Percentiles rank a stretch among this genome's conserved stretches.
These are phyloP conservation scores for Kazachstania africana DNA, from an alignment of 805 yeast genomes.

Conservation along the genomic window DNA sequence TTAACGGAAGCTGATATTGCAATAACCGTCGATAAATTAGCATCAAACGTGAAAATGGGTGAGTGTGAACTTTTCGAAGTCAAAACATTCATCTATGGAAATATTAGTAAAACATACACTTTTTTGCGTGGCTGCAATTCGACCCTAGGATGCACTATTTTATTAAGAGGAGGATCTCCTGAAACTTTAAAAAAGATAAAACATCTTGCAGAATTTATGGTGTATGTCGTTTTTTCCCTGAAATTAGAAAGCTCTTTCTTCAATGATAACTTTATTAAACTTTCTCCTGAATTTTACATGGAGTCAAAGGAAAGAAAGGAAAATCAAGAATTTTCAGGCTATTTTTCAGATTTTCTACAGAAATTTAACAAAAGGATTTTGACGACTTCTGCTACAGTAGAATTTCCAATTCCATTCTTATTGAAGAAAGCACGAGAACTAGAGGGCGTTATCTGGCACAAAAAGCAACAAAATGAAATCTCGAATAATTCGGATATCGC, in stretches of 20 bases:
- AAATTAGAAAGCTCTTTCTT: conserved; percentile 63
- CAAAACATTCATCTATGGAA: conserved; percentile 46
- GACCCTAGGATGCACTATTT: conserved; percentile 71
- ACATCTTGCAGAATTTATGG: conserved; percentile 67
- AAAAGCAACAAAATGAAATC: conserved; percentile 15
- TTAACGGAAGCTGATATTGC: conserved; percentile 78
- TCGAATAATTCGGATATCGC: conserved; percentile 15
- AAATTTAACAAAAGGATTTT: conserved; percentile 41
- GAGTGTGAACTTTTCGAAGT: conserved; percentile 63
- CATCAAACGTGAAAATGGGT: conserved; percentile 63
- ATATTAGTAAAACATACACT: conserved; percentile 57
- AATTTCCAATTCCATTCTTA: conserved; percentile 58
- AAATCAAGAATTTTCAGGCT: conserved; percentile 15
- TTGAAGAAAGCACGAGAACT: conserved; percentile 42
- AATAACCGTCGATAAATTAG: conserved; percentile 73
- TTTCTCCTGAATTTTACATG: conserved; percentile 30
- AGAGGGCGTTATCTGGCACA: conserved; percentile 29
- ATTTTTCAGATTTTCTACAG: conserved; percentile 29
- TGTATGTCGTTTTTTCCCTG: conserved; percentile 66
- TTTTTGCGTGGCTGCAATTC: conserved; percentile 67
- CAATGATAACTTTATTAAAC: conserved; percentile 54
- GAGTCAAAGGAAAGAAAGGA: conserved; percentile 9
- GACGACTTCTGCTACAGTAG: conserved; percentile 79
- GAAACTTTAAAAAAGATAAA: conserved; percentile 56
- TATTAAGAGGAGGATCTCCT: conserved; percentile 68